Percentiles rank a stretch among this genome's conserved stretches.
These are phyloP conservation scores for Cladosporium cucumerinum DNA, from an alignment of 2,329 filamentous ascomycete species.

Conservation along the genomic window DNA sequence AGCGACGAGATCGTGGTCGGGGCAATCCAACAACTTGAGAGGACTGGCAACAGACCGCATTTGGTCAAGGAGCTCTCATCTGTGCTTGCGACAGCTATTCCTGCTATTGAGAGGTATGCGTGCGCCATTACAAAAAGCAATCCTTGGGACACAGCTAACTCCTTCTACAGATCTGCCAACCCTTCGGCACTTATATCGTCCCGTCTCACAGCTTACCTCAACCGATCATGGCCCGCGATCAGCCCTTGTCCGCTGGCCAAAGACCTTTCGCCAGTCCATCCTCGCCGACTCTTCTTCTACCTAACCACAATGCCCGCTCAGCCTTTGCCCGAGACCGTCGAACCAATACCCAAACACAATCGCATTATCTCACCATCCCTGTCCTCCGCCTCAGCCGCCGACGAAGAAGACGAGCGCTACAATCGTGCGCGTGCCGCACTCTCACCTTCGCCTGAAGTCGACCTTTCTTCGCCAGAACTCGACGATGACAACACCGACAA, in stretches of 20 bases:
- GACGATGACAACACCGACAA: slow-evolving; percentile 61
- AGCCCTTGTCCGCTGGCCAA: slow-evolving; percentile 86
- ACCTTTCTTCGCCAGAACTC: slow-evolving; percentile 81
- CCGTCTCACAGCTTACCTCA: slow-evolving; percentile 82
- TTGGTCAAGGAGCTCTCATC: slow-evolving; percentile 89
- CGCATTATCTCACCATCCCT: slow-evolving; percentile 79
- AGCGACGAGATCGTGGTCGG: slow-evolving; percentile 94
- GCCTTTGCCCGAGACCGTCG: slow-evolving; percentile 64
- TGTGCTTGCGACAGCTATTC: slow-evolving; percentile 70
- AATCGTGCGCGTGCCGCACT: slow-evolving; percentile 60
- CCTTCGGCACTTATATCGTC: slow-evolving; percentile 94
- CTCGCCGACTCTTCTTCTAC: slow-evolving; percentile 94
- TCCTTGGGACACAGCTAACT: slow-evolving; percentile 27
- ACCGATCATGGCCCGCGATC: slow-evolving; percentile 74
- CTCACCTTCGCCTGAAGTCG: slow-evolving; percentile 89
- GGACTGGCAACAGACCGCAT: slow-evolving; percentile 87
- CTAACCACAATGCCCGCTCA: slow-evolving; percentile 84
- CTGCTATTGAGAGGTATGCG: slow-evolving; percentile 87
- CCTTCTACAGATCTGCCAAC: slow-evolving; percentile 74
- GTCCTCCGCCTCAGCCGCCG: slow-evolving; percentile 68
- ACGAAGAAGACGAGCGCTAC: slow-evolving; percentile 65
- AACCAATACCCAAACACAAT: slow-evolving; percentile 37
- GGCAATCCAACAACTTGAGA: slow-evolving; percentile 82
- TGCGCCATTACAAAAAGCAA: slow-evolving; percentile 20
- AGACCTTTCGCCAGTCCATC: slow-evolving; percentile 87